phyloP scores from a whole-genome alignment of 1,284 basidiomycete genomes.

The Porodaedalea pini region DNA sequence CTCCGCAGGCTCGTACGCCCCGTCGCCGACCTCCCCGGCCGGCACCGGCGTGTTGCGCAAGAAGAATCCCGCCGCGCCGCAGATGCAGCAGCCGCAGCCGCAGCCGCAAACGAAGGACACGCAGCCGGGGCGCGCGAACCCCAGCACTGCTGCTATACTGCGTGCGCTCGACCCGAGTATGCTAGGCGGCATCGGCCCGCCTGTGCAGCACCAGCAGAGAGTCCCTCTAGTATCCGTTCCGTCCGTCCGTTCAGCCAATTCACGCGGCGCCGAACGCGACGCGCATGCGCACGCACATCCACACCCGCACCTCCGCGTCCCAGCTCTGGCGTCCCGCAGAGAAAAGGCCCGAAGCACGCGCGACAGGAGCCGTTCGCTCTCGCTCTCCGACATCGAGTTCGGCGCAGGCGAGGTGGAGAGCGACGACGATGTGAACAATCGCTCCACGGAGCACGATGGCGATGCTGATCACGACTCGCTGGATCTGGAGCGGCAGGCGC shows the following conservation, averaged over 20 bases:
- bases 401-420: background rate
- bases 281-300: too few relatives aligned
- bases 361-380: background rate
- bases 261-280: background rate
- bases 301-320: too few relatives aligned
- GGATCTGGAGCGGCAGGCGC: background rate
- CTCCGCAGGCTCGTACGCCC: background rate
- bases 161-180: conserved; percentile 21
- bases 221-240: background rate
- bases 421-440: background rate
- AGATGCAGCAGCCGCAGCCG: background rate
- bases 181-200: background rate
- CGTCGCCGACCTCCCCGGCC: conserved; percentile 6
- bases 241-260: background rate
- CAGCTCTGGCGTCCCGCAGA: too few relatives aligned
- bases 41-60: conserved; percentile 1
- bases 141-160: conserved; percentile 20
- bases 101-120: too few relatives aligned
- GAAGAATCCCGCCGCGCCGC: background rate
- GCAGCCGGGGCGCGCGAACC: too few relatives aligned
- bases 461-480: conserved; percentile 5
- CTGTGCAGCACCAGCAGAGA: background rate
- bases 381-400: conserved; percentile 10
- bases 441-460: background rate
- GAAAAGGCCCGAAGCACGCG: too few relatives aligned